A percentile compares a stretch with the other conserved stretches of the same genome.
phyloP scores from a whole-genome alignment of 768 basidiomycete genomes.

The Filobasidium wieringae region DNA sequence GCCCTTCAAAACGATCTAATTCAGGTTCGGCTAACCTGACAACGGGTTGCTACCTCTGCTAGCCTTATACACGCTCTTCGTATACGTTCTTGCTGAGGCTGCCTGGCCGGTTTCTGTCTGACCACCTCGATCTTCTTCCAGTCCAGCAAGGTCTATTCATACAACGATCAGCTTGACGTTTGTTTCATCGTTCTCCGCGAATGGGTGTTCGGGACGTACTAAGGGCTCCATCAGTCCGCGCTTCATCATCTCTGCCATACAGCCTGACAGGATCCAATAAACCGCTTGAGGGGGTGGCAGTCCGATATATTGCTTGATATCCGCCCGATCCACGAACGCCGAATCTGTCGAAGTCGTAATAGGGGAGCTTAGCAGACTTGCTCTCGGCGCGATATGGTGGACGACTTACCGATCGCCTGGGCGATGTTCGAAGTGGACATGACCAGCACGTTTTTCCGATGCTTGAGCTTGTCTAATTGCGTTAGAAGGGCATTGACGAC shows the following conservation, averaged over 20 bases:
- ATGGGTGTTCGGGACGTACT: conserved; percentile 42
- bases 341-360: conserved; percentile 48
- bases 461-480: conserved; percentile 88
- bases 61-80: conserved; percentile 52
- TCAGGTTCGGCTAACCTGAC: conserved; percentile 52
- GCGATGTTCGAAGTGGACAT: conserved; percentile 94
- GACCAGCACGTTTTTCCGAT: conserved; percentile 83
- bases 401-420: conserved; percentile 69
- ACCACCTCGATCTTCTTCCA: conserved; percentile 13
- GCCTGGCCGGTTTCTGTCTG: conserved; percentile 13
- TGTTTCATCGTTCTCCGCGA: neutral
- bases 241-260: conserved; percentile 63
- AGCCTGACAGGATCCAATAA: conserved; percentile 79
- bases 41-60: conserved; percentile 58
- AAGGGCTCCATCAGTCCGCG: conserved; percentile 57
- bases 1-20: neutral
- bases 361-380: neutral
- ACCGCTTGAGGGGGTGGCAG: conserved; percentile 81
- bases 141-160: conserved; percentile 15
- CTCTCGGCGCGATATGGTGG: neutral
- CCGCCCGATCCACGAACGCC: conserved; percentile 92
- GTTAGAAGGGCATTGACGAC: conserved; percentile 96
- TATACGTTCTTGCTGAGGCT: conserved; percentile 44
- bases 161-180: neutral
- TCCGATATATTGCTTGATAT: conserved; percentile 89